Conservation (phyloP, 768 basidiomycete genomes). For the Porpolomopsis calyptriformis region DNA sequence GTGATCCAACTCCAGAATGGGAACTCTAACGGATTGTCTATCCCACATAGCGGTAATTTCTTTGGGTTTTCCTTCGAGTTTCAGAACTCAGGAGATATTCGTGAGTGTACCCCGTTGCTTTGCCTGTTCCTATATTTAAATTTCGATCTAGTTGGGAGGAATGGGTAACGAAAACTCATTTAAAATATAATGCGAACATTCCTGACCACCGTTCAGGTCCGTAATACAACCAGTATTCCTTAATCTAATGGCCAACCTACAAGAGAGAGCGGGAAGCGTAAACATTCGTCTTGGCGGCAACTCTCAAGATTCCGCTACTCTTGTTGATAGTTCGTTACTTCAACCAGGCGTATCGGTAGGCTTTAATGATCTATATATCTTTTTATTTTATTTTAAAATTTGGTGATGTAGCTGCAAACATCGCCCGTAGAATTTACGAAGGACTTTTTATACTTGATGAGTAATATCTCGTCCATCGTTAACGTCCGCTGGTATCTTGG, state of each 20-base stretch:
- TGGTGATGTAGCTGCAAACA: slow-evolving; percentile 53
- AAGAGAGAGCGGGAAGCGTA: slow-evolving; percentile 43
- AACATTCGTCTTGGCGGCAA: slow-evolving; percentile 58
- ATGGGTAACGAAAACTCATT: slow-evolving; percentile 28
- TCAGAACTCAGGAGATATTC: slow-evolving; percentile 31
- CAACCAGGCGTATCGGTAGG: no score
- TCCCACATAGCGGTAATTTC: slow-evolving; percentile 15
- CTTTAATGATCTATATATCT: slow-evolving; percentile 22
- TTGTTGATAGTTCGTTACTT: no score
- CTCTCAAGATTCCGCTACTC: slow-evolving; percentile 44
- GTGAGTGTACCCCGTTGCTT: slow-evolving; percentile 19
- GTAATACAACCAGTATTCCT: slow-evolving; percentile 47
- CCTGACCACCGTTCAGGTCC: slow-evolving; percentile 24
- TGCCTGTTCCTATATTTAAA: slow-evolving; percentile 1
- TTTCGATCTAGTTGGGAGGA: slow-evolving; percentile 35
- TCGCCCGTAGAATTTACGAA: slow-evolving; percentile 48
- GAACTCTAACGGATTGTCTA: slow-evolving; percentile 10
- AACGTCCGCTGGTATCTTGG: slow-evolving; percentile 60
- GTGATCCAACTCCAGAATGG: not conserved
- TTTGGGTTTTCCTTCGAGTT: slow-evolving; percentile 39
- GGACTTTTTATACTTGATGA: slow-evolving; percentile 58
- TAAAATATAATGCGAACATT: slow-evolving; percentile 11
- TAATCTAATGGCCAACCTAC: slow-evolving; percentile 53
- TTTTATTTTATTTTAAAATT: slow-evolving; percentile 6
- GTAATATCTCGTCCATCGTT: slow-evolving; percentile 46